phyloP scores from a whole-genome alignment of 2,329 filamentous ascomycete genomes.

The Delphinella strobiligena region DNA sequence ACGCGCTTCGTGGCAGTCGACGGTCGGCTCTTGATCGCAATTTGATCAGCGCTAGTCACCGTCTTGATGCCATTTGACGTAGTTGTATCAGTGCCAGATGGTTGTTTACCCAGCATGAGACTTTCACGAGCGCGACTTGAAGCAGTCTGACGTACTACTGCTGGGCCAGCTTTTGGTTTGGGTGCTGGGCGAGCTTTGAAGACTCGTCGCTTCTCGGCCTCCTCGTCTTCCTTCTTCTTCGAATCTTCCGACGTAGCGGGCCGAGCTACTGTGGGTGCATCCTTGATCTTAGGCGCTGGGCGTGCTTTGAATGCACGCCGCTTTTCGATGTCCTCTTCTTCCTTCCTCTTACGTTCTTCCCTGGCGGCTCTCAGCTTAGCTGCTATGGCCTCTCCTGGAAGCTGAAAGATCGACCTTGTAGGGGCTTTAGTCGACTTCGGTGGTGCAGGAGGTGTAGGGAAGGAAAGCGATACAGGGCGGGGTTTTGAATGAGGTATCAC shows the following conservation, averaged over 20 bases:
- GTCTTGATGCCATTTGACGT: constrained; percentile 10
- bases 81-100: constrained; percentile 4
- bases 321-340: constrained; percentile 18
- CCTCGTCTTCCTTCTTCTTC: constrained; percentile 18
- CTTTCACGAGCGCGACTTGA: constrained; percentile 29
- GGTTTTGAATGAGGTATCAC: constrained; percentile 29
- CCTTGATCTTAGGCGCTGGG: constrained; percentile 10
- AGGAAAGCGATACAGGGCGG: constrained; percentile 35
- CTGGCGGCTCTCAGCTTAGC: constrained; percentile 40
- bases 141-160: constrained; percentile 33
- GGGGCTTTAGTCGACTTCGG: constrained; percentile 39
- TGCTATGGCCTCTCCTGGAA: constrained; percentile 42
- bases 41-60: constrained; percentile 13
- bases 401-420: constrained; percentile 37
- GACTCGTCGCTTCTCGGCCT: constrained; percentile 23
- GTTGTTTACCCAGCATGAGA: constrained; percentile 16
- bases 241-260: constrained; percentile 28
- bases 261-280: not conserved
- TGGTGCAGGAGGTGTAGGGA: constrained; percentile 33
- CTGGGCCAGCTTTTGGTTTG: constrained; percentile 11
- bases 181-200: constrained; percentile 39
- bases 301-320: not conserved
- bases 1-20: constrained; percentile 3
- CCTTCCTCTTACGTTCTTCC: constrained; percentile 35
- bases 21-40: constrained; percentile 4